phyloP scores from a whole-genome alignment of 2,329 filamentous ascomycete species.

The Ascochyta lentis region DNA sequence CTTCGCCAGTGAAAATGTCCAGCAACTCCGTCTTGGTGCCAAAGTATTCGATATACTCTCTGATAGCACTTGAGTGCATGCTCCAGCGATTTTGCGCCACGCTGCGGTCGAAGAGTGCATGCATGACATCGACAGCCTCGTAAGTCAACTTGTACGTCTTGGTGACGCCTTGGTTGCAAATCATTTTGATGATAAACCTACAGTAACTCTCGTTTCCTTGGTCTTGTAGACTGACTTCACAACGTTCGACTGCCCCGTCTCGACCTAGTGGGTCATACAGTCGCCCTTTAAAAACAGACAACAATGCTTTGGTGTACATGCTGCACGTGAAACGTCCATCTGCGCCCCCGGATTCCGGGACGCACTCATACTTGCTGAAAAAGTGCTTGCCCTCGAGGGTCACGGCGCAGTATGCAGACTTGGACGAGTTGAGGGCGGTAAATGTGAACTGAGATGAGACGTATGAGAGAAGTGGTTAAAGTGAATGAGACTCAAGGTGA shows the following conservation, averaged over 20 bases:
- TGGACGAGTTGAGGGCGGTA: conserved; percentile 79
- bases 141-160: conserved; percentile 80
- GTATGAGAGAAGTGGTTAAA: conserved; percentile 27
- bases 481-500: conserved; percentile 19
- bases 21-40: conserved; percentile 81
- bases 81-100: conserved; percentile 74
- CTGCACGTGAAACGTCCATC: conserved; percentile 72
- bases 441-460: conserved; percentile 63
- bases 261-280: conserved; percentile 68
- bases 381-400: conserved; percentile 71
- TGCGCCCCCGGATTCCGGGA: conserved; percentile 44
- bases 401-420: conserved; percentile 79
- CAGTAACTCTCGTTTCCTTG: conserved; percentile 71
- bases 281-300: conserved; percentile 77
- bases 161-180: conserved; percentile 77
- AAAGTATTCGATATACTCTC: conserved; percentile 81
- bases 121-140: conserved; percentile 74
- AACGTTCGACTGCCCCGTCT: conserved; percentile 74
- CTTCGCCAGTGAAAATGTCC: conserved; percentile 73
- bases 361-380: conserved; percentile 75
- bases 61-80: conserved; percentile 73
- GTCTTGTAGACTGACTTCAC: conserved; percentile 77
- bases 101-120: conserved; percentile 74
- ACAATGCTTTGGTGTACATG: conserved; percentile 71
- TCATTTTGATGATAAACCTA: conserved; percentile 74